Evolutionary conservation across 257 asterid genomes (phyloP).

Genomic region (Nicotiana benthamiana): DNA sequence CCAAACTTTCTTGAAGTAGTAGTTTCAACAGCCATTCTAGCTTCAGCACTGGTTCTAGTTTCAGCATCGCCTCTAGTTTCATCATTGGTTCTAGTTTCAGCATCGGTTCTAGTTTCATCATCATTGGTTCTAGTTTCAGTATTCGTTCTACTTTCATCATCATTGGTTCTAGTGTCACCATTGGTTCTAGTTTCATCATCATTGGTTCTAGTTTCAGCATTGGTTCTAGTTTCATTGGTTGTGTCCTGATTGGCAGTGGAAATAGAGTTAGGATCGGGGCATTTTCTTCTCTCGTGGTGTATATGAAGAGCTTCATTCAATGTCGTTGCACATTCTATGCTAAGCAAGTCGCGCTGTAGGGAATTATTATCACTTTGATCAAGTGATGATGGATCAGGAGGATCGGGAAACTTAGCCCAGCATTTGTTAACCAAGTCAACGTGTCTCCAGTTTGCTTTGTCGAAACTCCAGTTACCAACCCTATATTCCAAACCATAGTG

Average conservation of each 20-base stretch:
- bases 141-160: background rate
- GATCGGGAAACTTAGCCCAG: constrained; percentile 77
- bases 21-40: background rate
- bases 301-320: constrained; percentile 62
- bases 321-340: constrained; percentile 65
- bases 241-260: constrained; percentile 22
- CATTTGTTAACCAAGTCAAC: constrained; percentile 61
- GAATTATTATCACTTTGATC: constrained; percentile 40
- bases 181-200: background rate
- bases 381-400: constrained; percentile 64
- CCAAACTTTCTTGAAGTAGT: constrained; percentile 1
- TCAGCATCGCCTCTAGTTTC: background rate
- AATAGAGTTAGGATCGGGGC: constrained; percentile 40
- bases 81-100: background rate
- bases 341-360: constrained; percentile 72
- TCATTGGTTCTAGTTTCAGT: background rate
- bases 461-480: constrained; percentile 86
- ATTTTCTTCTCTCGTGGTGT: constrained; percentile 49
- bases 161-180: background rate
- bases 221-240: background rate
- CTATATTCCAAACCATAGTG: constrained; percentile 86
- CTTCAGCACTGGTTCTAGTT: background rate
- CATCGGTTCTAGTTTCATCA: background rate
- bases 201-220: background rate
- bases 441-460: constrained; percentile 87